Percentiles rank a stretch among this genome's conserved stretches.
Evolutionary conservation across 2,329 filamentous ascomycete genomes (phyloP).

Genomic region (Botryotinia narcissicola): DNA sequence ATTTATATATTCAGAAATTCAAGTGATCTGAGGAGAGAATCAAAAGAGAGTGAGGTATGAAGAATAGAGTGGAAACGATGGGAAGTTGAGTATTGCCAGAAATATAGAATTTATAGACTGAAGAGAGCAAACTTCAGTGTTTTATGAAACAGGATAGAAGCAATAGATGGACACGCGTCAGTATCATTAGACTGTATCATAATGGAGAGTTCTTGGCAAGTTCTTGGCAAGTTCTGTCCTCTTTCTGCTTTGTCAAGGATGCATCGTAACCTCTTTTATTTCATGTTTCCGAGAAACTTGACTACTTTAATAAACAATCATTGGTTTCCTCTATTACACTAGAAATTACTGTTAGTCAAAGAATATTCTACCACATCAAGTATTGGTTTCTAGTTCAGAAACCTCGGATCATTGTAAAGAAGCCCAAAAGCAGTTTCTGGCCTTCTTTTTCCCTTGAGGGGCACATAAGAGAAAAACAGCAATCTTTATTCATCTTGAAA

Average conservation of each 20-base stretch:
- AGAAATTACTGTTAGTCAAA: background rate
- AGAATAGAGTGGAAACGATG: background rate
- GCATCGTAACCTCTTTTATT: background rate
- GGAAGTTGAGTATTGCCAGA: background rate
- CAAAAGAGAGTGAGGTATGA: background rate
- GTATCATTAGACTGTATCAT: background rate
- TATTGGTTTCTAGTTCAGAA: background rate
- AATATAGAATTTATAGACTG: background rate
- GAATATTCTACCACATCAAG: background rate
- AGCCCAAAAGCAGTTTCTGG: background rate
- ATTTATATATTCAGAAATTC: background rate
- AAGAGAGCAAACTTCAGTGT: background rate
- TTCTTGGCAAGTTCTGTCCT: background rate
- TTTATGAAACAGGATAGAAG: background rate
- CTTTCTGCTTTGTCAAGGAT: too few species aligned
- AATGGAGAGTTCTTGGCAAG: background rate
- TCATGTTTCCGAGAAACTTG: background rate
- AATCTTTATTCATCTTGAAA: background rate
- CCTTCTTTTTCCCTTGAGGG: background rate
- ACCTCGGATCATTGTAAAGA: background rate
- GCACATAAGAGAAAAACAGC: background rate
- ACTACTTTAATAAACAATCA: background rate
- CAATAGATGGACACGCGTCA: background rate
- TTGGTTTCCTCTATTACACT: background rate
- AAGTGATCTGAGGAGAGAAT: background rate